These are phyloP conservation scores for Coemansia sp. DNA, from an alignment of 192 early-diverging fungal species.

Conservation along the genomic window DNA sequence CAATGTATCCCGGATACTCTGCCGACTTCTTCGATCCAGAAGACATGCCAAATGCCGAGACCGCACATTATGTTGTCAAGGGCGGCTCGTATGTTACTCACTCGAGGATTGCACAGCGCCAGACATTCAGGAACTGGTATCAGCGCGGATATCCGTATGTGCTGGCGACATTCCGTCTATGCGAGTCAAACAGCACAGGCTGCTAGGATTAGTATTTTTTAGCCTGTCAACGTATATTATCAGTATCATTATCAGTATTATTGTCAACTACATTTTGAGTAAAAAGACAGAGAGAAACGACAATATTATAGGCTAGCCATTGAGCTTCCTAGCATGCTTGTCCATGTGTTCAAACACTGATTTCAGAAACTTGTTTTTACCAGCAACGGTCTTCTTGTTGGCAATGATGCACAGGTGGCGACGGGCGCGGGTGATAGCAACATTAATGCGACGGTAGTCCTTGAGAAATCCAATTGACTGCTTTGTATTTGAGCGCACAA, in stretches of 20 bases:
- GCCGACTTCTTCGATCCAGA: conserved; percentile 84
- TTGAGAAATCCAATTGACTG: conserved; percentile 76
- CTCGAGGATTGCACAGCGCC: conserved; percentile 67
- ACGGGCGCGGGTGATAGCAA: conserved; percentile 68
- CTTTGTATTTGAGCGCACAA: conserved; percentile 74
- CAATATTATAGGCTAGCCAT: background rate
- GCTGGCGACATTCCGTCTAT: conserved; percentile 74
- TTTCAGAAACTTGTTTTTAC: background rate
- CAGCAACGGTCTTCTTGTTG: background rate
- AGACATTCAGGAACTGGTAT: conserved; percentile 89
- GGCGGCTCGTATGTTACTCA: conserved; percentile 89
- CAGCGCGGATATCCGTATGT: conserved; percentile 84
- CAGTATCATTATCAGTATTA: no score
- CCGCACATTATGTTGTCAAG: conserved; percentile 77
- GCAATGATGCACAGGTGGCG: conserved; percentile 4
- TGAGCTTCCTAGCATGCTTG: background rate
- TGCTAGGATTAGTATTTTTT: background rate
- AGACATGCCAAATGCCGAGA: conserved; percentile 9
- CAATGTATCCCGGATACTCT: conserved; percentile 87
- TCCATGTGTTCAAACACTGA: background rate
- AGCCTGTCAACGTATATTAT: background rate
- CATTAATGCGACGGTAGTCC: conserved; percentile 77
- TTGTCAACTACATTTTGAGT: no score
- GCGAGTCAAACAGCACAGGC: conserved; percentile 3
- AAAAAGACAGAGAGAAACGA: no score